A percentile compares a stretch with the other conserved stretches of the same genome.
These are phyloP conservation scores for Thyridium curvatum DNA, from an alignment of 2,329 filamentous ascomycete genomes.

Conservation along the genomic window DNA sequence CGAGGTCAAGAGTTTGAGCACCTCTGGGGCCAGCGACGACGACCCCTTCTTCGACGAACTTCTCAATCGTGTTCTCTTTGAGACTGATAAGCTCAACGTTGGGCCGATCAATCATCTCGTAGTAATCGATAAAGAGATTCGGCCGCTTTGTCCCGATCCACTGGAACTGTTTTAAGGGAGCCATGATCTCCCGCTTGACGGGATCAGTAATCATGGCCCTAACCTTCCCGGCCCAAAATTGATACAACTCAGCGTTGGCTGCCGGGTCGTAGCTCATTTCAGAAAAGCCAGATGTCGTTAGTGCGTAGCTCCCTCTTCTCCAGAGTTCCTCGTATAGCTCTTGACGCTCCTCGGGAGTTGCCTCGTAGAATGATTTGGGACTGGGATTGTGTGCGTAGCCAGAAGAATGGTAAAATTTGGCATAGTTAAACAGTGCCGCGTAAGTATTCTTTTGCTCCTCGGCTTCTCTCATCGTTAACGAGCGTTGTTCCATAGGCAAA, in stretches of 20 bases:
- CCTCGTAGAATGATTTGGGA: conserved; percentile 34
- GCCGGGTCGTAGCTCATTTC: conserved; percentile 34
- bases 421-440: conserved; percentile 32
- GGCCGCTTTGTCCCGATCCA: conserved; percentile 39
- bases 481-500: conserved; percentile 48
- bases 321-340: conserved; percentile 36
- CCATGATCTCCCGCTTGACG: conserved; percentile 34
- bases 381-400: conserved; percentile 45
- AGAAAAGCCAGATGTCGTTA: conserved; percentile 37
- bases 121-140: conserved; percentile 41
- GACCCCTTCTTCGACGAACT: conserved; percentile 32
- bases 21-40: too few relatives aligned
- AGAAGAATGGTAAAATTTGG: conserved; percentile 36
- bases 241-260: conserved; percentile 37
- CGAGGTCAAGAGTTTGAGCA: conserved; percentile 29
- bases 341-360: conserved; percentile 31
- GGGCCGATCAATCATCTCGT: conserved; percentile 37
- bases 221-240: conserved; percentile 41
- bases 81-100: conserved; percentile 39
- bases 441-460: conserved; percentile 28
- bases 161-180: conserved; percentile 36
- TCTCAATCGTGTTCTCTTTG: conserved; percentile 32
- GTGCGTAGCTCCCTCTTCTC: conserved; percentile 37
- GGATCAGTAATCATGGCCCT: conserved; percentile 36
- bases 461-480: conserved; percentile 38